Evolutionary conservation across 1,284 basidiomycete genomes (phyloP).

Genomic region (Testicularia cyperi): DNA sequence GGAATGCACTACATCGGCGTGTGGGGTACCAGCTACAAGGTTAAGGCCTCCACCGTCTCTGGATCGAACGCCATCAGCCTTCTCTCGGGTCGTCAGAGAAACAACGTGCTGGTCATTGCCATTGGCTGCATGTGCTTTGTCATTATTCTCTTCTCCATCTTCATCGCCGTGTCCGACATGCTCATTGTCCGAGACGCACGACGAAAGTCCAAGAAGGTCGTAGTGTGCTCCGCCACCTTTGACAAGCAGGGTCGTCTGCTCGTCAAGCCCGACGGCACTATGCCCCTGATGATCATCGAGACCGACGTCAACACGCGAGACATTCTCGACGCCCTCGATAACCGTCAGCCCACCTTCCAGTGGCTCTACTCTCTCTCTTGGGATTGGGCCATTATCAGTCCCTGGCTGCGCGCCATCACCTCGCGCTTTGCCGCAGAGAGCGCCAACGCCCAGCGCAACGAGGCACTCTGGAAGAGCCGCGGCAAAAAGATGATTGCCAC

Average conservation of each 20-base stretch:
- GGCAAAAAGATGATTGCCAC: conserved; percentile 43
- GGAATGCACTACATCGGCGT: conserved; percentile 65
- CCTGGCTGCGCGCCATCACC: conserved; percentile 62
- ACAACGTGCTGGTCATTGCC: conserved; percentile 61
- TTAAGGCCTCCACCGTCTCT: conserved; percentile 29
- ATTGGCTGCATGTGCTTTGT: conserved; percentile 63
- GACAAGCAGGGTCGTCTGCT: conserved; percentile 63
- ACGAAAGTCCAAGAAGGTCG: conserved; percentile 63
- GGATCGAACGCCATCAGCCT: conserved; percentile 30
- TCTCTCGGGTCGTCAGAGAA: conserved; percentile 41
- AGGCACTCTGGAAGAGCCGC: conserved; percentile 41
- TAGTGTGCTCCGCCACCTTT: conserved; percentile 64
- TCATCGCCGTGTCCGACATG: conserved; percentile 61
- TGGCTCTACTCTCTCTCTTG: conserved; percentile 65
- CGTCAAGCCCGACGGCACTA: conserved; percentile 63
- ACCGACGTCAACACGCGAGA: conserved; percentile 62
- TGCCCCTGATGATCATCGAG: conserved; percentile 64
- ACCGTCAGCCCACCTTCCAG: conserved; percentile 63
- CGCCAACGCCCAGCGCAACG: conserved; percentile 27
- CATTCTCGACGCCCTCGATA: conserved; percentile 63
- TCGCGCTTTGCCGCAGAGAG: conserved; percentile 40
- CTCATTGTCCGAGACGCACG: conserved; percentile 60
- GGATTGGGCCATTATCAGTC: conserved; percentile 63
- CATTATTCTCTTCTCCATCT: conserved; percentile 62
- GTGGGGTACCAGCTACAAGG: conserved; percentile 62